Percentiles rank a stretch among this genome's conserved stretches.
phyloP scores from a whole-genome alignment of 345 rosid genomes.

The Mallotus nudiflorus region DNA sequence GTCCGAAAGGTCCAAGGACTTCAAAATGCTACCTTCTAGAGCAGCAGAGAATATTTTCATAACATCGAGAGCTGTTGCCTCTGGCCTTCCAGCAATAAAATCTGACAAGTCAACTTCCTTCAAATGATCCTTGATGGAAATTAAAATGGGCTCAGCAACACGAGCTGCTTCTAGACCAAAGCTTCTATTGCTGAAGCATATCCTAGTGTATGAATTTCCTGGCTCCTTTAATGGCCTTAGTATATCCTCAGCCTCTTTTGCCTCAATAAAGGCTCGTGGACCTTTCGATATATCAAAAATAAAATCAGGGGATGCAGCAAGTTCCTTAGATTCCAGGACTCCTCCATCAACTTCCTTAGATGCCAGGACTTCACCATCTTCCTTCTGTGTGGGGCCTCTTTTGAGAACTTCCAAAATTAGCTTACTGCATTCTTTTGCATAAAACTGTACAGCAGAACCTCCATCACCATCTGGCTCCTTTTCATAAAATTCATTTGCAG shows the following conservation, averaged over 20 bases:
- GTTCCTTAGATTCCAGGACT: conserved; percentile 32
- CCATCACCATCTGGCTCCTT: conserved; percentile 97
- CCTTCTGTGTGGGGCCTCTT: conserved; percentile 50
- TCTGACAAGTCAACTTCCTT: conserved; percentile 89
- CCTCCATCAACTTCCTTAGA: conserved; percentile 33
- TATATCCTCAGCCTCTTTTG: conserved; percentile 75
- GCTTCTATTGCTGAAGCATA: conserved; percentile 93
- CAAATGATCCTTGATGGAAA: conserved; percentile 66
- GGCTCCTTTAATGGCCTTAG: conserved; percentile 68
- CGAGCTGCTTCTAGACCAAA: conserved; percentile 77
- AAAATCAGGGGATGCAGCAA: conserved; percentile 35
- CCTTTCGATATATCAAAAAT: conserved; percentile 81
- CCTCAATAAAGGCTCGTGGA: conserved; percentile 66
- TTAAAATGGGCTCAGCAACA: conserved; percentile 75
- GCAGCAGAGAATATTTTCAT: conserved; percentile 79
- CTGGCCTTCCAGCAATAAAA: conserved; percentile 87
- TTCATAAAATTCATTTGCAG: conserved; percentile 71
- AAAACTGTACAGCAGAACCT: conserved; percentile 89
- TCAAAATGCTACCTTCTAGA: conserved; percentile 64
- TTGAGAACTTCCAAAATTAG: conserved; percentile 77
- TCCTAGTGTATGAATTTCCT: conserved; percentile 69
- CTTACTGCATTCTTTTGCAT: conserved; percentile 92
- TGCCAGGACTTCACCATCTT: conserved; percentile 21
- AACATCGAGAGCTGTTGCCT: conserved; percentile 83
- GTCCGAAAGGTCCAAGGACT: conserved; percentile 70